These are phyloP conservation scores for Alternaria triticina DNA, from an alignment of 2,329 filamentous ascomycete genomes.

Conservation along the genomic window DNA sequence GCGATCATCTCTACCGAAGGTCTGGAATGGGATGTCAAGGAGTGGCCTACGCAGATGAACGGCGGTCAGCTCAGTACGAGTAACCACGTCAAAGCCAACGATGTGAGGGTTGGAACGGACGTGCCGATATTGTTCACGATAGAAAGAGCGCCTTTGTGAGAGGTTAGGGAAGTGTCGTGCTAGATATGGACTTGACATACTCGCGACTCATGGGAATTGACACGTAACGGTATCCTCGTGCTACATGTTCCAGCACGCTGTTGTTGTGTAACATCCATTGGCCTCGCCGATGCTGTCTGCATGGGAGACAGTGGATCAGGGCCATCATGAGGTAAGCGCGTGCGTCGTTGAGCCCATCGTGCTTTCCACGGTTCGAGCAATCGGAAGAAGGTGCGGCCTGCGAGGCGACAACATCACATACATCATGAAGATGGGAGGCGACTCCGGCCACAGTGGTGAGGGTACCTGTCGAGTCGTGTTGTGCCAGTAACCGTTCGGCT, in stretches of 20 bases:
- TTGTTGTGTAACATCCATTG: background rate
- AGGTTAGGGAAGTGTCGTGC: background rate
- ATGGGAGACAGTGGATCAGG: background rate
- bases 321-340: background rate
- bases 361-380: background rate
- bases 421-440: background rate
- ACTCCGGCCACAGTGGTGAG: background rate
- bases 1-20: slow-evolving; percentile 80
- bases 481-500: background rate
- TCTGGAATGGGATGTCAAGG: slow-evolving; percentile 86
- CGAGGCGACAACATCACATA: background rate
- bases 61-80: slow-evolving; percentile 58
- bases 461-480: background rate
- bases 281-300: background rate
- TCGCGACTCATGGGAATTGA: background rate
- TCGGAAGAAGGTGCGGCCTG: background rate
- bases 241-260: background rate
- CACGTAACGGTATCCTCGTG: background rate
- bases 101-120: slow-evolving; percentile 50
- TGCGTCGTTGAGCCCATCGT: background rate
- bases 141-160: slow-evolving; percentile 38
- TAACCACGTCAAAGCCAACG: slow-evolving; percentile 54
- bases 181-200: background rate
- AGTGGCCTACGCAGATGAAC: slow-evolving; percentile 70
- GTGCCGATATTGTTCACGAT: slow-evolving; percentile 57